Evolutionary conservation across 352 stramenopile species (phyloP), one percentile per base, ranked within the genome.

Genomic region (Phytophthora pinifolia): DNA sequence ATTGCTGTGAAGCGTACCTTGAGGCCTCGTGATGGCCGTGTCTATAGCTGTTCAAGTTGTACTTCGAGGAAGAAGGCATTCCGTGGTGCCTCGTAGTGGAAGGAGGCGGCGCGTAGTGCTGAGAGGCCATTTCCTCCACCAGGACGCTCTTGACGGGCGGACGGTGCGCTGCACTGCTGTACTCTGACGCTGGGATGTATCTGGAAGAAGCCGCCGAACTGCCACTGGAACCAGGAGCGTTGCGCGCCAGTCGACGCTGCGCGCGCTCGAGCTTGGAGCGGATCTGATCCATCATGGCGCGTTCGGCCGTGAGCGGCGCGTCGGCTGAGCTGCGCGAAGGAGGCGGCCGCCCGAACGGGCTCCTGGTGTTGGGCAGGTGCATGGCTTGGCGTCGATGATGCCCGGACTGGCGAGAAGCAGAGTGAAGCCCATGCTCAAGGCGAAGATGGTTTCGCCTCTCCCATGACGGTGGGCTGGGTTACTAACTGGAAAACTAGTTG

Each of bases 231-330:
- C 55, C 41, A 0, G 54, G 56, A 0, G 65, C 50, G 5, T 72
- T 64, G 27, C 65, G 72, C 9, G 69, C 75, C 33, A 89, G 68
- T 3, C 75, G 72, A 9, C 65, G 72, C 59, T 88, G 75, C 15
- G 79, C 67, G 14, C 67, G 65, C 56, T 89, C 79, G 17, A 89
- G 71, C 59, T 88, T 89, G 31, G 60, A 70, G 37, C 77, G 79
- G 59, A 89, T 89, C 55, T 83, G 62, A 31, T 86, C 73, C 73
- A 89, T 86, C 76, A 85, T 85, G 29, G 59, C 68, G 47, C 79
- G 79, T 62, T 89, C 79, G 13, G 60, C 71, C n/a, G 76, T 77
- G 6, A 77, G 51, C n/a, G 68, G 68, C 32, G 25, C 32, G 20
- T 72, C 44, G 9, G 31, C 41, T 35, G 53, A 46, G 12, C 33